Evolutionary conservation across 768 basidiomycete species (phyloP).

Genomic region (Austroboletus festivus): DNA sequence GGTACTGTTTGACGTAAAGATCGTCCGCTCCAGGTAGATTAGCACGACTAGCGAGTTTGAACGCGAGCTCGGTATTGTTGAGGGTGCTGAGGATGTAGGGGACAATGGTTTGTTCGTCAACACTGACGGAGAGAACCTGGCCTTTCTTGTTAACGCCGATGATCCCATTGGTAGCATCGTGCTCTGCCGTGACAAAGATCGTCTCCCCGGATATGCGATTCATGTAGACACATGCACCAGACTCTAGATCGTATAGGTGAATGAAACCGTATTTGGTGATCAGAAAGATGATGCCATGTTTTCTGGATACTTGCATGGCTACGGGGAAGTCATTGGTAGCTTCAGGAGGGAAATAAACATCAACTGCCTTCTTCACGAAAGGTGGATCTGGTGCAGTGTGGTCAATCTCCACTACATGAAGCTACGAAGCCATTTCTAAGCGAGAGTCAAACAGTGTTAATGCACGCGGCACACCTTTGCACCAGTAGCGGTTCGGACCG

Average conservation of each 20-base stretch:
- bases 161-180: slow-evolving; percentile 91
- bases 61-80: slow-evolving; percentile 96
- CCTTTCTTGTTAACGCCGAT: slow-evolving; percentile 99
- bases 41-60: slow-evolving; percentile 94
- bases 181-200: slow-evolving; percentile 97
- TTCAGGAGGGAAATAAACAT: slow-evolving; percentile 98
- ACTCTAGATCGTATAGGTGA: slow-evolving; percentile 96
- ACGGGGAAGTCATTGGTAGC: slow-evolving; percentile 99
- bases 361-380: slow-evolving; percentile 96
- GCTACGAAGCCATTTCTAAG: slow-evolving; percentile 44
- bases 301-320: slow-evolving; percentile 97
- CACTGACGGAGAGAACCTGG: slow-evolving; percentile 93
- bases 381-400: slow-evolving; percentile 89
- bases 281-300: slow-evolving; percentile 94
- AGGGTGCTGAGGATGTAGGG: slow-evolving; percentile 92
- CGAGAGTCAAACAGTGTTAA: neutral
- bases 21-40: slow-evolving; percentile 98
- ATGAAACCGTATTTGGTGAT: slow-evolving; percentile 99
- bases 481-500: slow-evolving; percentile 93
- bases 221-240: slow-evolving; percentile 98
- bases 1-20: slow-evolving; percentile 91
- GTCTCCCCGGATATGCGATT: slow-evolving; percentile 99
- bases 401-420: slow-evolving; percentile 98
- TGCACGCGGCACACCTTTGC: slow-evolving; percentile 71
- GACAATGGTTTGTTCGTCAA: slow-evolving; percentile 94